These are phyloP conservation scores for Nicotiana knightiana DNA, from an alignment of 257 asterid species.

Conservation along the genomic window DNA sequence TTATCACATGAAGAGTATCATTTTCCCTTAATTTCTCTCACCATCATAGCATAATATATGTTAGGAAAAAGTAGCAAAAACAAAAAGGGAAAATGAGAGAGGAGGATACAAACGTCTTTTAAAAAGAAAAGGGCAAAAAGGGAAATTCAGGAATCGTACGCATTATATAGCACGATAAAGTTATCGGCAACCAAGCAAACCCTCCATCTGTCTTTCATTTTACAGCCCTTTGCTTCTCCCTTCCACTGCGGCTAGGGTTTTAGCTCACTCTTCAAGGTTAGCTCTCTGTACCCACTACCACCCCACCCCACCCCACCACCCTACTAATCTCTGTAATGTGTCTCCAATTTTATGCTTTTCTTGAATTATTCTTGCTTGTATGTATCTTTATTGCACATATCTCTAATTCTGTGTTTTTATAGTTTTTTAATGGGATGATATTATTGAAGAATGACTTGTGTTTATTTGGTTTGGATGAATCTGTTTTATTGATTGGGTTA, in stretches of 20 bases:
- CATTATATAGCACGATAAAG: neutral
- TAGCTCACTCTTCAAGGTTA: slow-evolving; percentile 5
- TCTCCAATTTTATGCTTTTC: neutral
- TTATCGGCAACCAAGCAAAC: neutral
- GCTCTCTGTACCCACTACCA: neutral
- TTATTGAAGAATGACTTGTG: neutral
- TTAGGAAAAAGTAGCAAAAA: too few relatives aligned
- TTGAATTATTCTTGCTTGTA: neutral
- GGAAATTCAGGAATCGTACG: neutral
- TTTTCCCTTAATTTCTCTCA: too few relatives aligned
- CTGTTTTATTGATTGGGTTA: neutral
- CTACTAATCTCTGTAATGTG: neutral
- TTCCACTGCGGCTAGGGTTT: slow-evolving; percentile 10
- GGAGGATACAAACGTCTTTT: neutral
- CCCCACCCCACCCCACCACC: neutral
- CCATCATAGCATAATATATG: too few relatives aligned
- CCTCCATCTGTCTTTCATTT: neutral
- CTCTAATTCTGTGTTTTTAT: neutral
- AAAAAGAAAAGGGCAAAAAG: neutral
- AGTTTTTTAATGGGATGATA: neutral
- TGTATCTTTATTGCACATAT: neutral
- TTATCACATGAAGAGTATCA: too few relatives aligned
- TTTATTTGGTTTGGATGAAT: neutral
- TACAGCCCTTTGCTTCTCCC: neutral
- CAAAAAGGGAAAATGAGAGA: neutral